Evolutionary conservation across 768 basidiomycete species (phyloP).

Genomic region (Hemileccinum impolitum): DNA sequence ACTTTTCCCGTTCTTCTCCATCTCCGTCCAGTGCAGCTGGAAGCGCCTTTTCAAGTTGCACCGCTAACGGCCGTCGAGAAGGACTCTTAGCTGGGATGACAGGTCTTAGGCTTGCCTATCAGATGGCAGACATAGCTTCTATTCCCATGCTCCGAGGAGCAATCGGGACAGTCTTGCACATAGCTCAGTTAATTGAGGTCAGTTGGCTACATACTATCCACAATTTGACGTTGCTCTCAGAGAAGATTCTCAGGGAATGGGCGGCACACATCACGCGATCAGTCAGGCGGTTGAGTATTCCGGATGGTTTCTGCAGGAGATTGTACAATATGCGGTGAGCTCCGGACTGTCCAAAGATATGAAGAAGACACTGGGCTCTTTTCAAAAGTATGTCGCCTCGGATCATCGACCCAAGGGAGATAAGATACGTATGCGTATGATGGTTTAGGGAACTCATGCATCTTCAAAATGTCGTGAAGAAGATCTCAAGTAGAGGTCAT

Average conservation of each 20-base stretch:
- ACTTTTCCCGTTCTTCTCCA: not conserved
- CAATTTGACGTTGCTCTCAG: too few species aligned
- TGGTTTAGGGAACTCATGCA: conserved; percentile 5
- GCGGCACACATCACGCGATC: conserved; percentile 10
- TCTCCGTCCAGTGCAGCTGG: not conserved
- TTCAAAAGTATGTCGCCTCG: conserved; percentile 1
- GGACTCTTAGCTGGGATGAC: not conserved
- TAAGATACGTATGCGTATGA: too few species aligned
- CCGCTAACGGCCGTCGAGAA: not conserved
- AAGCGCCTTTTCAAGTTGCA: conserved; percentile 5
- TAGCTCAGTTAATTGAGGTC: conserved; percentile 10
- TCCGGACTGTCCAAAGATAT: not conserved
- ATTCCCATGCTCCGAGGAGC: conserved; percentile 4
- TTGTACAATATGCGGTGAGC: not conserved
- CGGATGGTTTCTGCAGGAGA: conserved; percentile 11
- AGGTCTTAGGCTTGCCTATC: conserved; percentile 5
- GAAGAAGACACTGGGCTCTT: not conserved
- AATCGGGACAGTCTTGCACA: conserved; percentile 4
- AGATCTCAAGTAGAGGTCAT: not conserved
- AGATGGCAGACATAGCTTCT: conserved; percentile 5
- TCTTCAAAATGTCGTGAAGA: conserved; percentile 4
- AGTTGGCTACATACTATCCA: too few species aligned
- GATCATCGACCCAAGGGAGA: too few species aligned
- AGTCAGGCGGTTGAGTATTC: conserved; percentile 8
- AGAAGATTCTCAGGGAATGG: conserved; percentile 4